phyloP scores from a whole-genome alignment of 495 filamentous ascomycete genomes.

The Tuber brumale region DNA sequence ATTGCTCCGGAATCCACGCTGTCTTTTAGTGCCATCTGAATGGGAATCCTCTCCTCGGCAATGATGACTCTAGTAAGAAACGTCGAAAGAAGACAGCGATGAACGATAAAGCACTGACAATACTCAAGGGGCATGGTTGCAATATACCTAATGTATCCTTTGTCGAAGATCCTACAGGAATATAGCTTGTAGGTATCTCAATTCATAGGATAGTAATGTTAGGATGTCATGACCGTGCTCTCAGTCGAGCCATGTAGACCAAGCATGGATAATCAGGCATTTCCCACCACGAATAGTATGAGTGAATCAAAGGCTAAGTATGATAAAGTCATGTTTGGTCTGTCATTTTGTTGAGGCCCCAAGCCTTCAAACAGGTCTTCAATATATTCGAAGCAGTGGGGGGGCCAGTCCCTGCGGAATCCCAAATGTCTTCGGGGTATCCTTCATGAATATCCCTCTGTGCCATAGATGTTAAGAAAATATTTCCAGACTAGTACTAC shows the following conservation, averaged over 20 bases:
- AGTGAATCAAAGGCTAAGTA: no score
- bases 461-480: constrained; percentile 17
- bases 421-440: background rate
- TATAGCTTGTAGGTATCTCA: constrained; percentile 67
- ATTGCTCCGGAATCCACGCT: no score
- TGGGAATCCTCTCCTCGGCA: no score
- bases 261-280: constrained; percentile 6
- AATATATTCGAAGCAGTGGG: constrained; percentile 36
- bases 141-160: constrained; percentile 82
- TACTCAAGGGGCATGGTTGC: constrained; percentile 35
- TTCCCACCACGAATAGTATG: background rate
- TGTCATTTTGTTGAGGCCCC: constrained; percentile 36
- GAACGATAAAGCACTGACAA: no score
- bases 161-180: constrained; percentile 57
- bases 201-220: constrained; percentile 59
- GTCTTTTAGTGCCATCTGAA: no score
- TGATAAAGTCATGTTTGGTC: no score
- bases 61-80: no score
- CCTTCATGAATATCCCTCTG: background rate
- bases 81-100: no score
- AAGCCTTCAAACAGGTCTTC: constrained; percentile 37
- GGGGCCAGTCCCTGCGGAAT: constrained; percentile 11
- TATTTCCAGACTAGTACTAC: constrained; percentile 36
- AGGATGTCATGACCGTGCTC: constrained; percentile 50
- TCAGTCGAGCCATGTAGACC: constrained; percentile 33